A percentile compares a stretch with the other conserved stretches of the same genome.
These are phyloP conservation scores for Warburgia ugandensis DNA, from an alignment of 164 flowering plant species.

Conservation along the genomic window DNA sequence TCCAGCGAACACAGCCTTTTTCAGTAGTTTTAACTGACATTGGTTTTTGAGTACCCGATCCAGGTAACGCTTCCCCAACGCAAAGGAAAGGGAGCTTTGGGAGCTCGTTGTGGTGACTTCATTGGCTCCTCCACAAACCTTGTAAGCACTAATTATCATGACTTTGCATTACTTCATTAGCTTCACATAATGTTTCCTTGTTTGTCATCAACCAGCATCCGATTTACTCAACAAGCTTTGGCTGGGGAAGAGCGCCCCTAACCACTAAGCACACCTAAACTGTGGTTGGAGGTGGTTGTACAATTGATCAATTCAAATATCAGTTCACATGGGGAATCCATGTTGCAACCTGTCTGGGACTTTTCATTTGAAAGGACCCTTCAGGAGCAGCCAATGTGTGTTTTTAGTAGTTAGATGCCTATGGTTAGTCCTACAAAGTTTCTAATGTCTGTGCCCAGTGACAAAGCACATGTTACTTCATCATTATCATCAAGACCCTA, in stretches of 20 bases:
- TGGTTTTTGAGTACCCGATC: no score
- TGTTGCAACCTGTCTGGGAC: no score
- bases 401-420: no score
- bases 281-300: not conserved
- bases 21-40: no score
- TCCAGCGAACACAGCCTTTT: slow-evolving; percentile 35
- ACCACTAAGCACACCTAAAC: not conserved
- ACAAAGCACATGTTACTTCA: no score
- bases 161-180: no score
- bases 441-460: no score
- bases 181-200: not conserved
- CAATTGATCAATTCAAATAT: not conserved
- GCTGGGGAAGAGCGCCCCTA: not conserved
- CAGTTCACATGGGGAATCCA: not conserved
- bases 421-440: no score
- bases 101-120: slow-evolving; percentile 73
- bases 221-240: not conserved
- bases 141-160: slow-evolving; percentile 35
- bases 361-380: no score
- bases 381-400: no score
- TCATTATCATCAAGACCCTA: no score
- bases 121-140: slow-evolving; percentile 82
- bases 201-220: not conserved
- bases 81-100: slow-evolving; percentile 59
- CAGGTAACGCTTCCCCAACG: slow-evolving; percentile 35